Percentiles rank a stretch among this genome's conserved stretches.
phyloP scores from a whole-genome alignment of 1,284 basidiomycete genomes.

The Porogramme epimiltina region DNA sequence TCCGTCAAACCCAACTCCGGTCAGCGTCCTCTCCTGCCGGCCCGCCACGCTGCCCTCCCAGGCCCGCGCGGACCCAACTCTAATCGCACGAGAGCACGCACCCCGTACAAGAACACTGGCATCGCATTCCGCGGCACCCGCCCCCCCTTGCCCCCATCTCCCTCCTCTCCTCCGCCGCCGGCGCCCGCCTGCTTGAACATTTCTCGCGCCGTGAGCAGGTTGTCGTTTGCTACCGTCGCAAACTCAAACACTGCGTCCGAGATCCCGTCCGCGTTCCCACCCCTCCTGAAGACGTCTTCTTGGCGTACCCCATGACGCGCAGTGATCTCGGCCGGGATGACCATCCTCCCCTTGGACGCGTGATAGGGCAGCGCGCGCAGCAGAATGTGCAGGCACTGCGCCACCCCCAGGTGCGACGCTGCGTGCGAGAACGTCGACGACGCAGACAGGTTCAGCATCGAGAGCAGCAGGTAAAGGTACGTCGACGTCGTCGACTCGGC shows the following conservation, averaged over 20 bases:
- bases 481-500: slow-evolving; percentile 82
- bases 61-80: not conserved
- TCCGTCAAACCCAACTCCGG: slow-evolving; percentile 10
- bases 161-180: too few relatives aligned
- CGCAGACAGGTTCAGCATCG: slow-evolving; percentile 67
- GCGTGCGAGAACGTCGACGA: slow-evolving; percentile 72
- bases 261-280: slow-evolving; percentile 62
- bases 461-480: slow-evolving; percentile 78
- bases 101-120: slow-evolving; percentile 80
- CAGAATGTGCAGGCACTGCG: slow-evolving; percentile 72
- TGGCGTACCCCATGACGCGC: slow-evolving; percentile 81
- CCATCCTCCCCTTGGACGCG: slow-evolving; percentile 70
- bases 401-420: slow-evolving; percentile 76
- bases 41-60: slow-evolving; percentile 8
- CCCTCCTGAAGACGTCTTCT: slow-evolving; percentile 83
- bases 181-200: slow-evolving; percentile 67
- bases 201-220: slow-evolving; percentile 82
- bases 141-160: slow-evolving; percentile 31
- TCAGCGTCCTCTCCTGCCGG: slow-evolving; percentile 16
- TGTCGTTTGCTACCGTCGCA: slow-evolving; percentile 89
- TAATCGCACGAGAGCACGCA: slow-evolving; percentile 35
- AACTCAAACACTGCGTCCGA: slow-evolving; percentile 86
- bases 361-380: slow-evolving; percentile 81
- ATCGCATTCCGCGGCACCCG: slow-evolving; percentile 63
- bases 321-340: slow-evolving; percentile 85